A percentile compares a stretch with the other conserved stretches of the same genome.
phyloP scores from a whole-genome alignment of 192 early-diverging fungal genomes.

The Coemansia biformis region DNA sequence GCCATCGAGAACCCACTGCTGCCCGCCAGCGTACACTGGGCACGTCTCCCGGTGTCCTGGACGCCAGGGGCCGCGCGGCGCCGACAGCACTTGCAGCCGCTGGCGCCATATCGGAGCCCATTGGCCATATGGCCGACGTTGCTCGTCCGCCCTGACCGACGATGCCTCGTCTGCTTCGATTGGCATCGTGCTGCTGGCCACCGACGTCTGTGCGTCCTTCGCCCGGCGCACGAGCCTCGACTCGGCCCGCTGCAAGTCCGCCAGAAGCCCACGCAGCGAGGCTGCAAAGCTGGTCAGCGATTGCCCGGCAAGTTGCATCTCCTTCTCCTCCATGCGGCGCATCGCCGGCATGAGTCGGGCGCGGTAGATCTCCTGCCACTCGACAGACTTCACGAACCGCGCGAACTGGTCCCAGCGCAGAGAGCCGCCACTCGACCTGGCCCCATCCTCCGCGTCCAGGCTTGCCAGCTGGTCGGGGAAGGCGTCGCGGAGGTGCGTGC shows the following conservation, averaged over 20 bases:
- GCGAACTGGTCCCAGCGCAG: slow-evolving; percentile 14
- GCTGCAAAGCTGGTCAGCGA: slow-evolving; percentile 24
- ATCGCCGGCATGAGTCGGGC: slow-evolving; percentile 34
- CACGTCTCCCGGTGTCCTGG: neutral
- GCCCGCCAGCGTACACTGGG: slow-evolving; percentile 1
- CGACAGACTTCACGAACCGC: slow-evolving; percentile 6
- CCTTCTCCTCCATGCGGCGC: slow-evolving; percentile 31
- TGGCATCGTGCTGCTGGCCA: slow-evolving; percentile 25
- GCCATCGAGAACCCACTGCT: slow-evolving; percentile 36
- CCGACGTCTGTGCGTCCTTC: slow-evolving; percentile 18
- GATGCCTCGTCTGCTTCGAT: slow-evolving; percentile 27
- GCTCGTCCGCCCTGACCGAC: slow-evolving; percentile 7
- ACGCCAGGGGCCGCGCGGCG: slow-evolving; percentile 33
- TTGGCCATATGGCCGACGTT: slow-evolving; percentile 6
- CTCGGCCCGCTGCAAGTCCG: slow-evolving; percentile 12
- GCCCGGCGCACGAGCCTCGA: slow-evolving; percentile 18
- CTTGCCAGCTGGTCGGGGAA: slow-evolving; percentile 2
- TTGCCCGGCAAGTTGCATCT: slow-evolving; percentile 17
- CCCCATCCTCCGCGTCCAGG: neutral
- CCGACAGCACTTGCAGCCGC: slow-evolving; percentile 14
- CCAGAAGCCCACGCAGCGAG: slow-evolving; percentile 17
- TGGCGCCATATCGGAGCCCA: slow-evolving; percentile 33
- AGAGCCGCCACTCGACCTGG: neutral
- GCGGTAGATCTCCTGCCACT: slow-evolving; percentile 36
- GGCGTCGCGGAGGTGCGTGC: neutral